Evolutionary conservation across 2,329 filamentous ascomycete genomes (phyloP), one percentile per base, ranked within the genome.

Genomic region (Neofusicoccum cordaticola): DNA sequence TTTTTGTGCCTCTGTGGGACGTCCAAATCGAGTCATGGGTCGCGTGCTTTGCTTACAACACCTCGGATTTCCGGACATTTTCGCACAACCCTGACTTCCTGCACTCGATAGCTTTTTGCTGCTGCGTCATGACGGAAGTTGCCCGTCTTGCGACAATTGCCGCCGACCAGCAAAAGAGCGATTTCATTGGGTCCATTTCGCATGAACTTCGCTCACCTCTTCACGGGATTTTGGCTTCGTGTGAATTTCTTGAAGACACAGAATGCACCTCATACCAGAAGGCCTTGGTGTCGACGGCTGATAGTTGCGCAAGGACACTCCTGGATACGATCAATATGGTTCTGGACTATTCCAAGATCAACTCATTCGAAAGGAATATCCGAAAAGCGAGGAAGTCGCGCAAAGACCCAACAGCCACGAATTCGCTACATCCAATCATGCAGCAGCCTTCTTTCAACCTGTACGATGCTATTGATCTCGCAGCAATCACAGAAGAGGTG

Each of bases 1-100:
- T 84, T 3, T 84, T 85, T 64, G 72, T 84, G 5, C 83, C 83
- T 0, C 68, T 85, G 0, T 85, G 82, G 80, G 83, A 85, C 68
- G 77, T 80, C 15, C 78, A 78, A 12, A 78, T 75, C 19, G 77
- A 80, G 48, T 73, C 83, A 67, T 80, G 82, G 81, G 75, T 81
- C 67, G 77, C 74, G 17, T 82, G 74, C 60, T 80, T 75, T 69
- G 81, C 78, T 62, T 82, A 81, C 41, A 76, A 80, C 65, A 74
- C 70, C 62, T 70, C 62, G 22, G 64, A 72, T 57, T 68, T 66
- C 31, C 70, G 69, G 9, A 69, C 74, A 1, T 71, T 74, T 41
- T 72, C 67, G 53, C 69, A 78, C 6, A 72, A 79, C 6, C 74
- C 77, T 4, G 74, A 81, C n/a, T 75, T 81, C 44, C 75, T 76